These are phyloP conservation scores for Chlorokybus atmophyticus DNA, from an alignment of 139 green algal genomes.

Conservation along the genomic window DNA sequence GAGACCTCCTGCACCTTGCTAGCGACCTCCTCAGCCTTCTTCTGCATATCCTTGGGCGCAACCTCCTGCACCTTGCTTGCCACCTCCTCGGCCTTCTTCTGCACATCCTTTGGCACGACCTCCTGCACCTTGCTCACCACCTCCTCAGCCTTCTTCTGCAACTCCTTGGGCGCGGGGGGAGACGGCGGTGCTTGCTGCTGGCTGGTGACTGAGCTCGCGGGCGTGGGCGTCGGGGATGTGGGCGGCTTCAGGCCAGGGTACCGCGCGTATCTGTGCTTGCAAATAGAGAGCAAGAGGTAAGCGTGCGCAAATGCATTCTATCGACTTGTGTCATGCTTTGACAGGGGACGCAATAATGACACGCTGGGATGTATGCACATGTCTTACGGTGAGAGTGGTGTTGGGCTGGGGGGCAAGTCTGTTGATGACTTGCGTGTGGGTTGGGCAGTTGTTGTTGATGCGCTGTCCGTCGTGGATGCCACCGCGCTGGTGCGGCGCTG, in stretches of 20 bases:
- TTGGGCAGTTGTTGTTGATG: not conserved
- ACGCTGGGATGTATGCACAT: too few species aligned
- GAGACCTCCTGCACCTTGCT: not conserved
- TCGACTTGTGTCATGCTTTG: too few species aligned
- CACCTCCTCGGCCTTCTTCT: slow-evolving; percentile 7
- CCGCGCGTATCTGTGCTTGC: too few species aligned
- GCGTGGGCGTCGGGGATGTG: slow-evolving; percentile 14
- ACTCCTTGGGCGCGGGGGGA: not conserved
- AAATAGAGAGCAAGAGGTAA: too few species aligned
- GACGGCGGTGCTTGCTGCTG: not conserved
- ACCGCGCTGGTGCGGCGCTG: not conserved
- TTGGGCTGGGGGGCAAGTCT: slow-evolving; percentile 20
- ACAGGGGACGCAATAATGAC: too few species aligned
- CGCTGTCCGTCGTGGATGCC: not conserved
- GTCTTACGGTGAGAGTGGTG: slow-evolving; percentile 18
- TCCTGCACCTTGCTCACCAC: slow-evolving; percentile 4
- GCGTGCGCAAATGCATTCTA: too few species aligned
- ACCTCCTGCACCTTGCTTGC: slow-evolving; percentile 2
- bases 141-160: too few species aligned
- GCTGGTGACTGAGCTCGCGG: not conserved
- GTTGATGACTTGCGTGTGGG: slow-evolving; percentile 6
- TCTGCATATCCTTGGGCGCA: not conserved
- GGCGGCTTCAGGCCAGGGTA: slow-evolving; percentile 24
- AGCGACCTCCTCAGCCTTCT: not conserved
- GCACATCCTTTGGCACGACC: slow-evolving; percentile 5